These are phyloP conservation scores for Xylaria sp. DNA, from an alignment of 2,329 filamentous ascomycete genomes.

Conservation along the genomic window DNA sequence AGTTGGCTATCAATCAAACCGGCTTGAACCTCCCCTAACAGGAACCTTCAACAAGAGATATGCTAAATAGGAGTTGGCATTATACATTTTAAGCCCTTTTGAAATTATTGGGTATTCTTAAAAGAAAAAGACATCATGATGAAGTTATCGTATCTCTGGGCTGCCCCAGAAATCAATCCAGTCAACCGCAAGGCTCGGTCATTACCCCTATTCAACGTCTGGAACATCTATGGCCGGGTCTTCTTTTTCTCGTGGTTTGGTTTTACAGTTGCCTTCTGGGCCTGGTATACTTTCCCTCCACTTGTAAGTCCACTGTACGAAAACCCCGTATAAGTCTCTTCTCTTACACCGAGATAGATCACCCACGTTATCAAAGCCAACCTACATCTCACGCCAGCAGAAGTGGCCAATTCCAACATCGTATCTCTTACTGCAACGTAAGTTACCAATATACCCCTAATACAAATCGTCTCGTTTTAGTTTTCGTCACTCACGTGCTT, in stretches of 20 bases:
- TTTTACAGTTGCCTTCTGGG: slow-evolving; percentile 76
- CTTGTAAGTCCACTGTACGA: slow-evolving; percentile 59
- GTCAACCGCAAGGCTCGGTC: slow-evolving; percentile 82
- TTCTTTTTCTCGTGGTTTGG: slow-evolving; percentile 75
- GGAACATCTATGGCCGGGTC: slow-evolving; percentile 81
- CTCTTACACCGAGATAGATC: slow-evolving; percentile 50
- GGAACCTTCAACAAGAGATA: neutral
- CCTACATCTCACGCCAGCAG: slow-evolving; percentile 69
- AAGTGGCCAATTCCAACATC: slow-evolving; percentile 91
- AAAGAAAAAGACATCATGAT: slow-evolving; percentile 29
- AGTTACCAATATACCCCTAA: slow-evolving; percentile 32
- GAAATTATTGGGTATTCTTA: neutral
- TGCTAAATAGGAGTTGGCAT: neutral
- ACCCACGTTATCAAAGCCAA: slow-evolving; percentile 81
- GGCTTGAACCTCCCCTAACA: neutral
- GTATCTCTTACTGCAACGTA: slow-evolving; percentile 75
- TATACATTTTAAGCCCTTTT: neutral
- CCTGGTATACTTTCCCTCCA: slow-evolving; percentile 91
- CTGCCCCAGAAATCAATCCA: slow-evolving; percentile 77
- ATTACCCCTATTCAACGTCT: slow-evolving; percentile 77
- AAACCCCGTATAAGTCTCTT: slow-evolving; percentile 2
- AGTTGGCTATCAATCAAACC: neutral
- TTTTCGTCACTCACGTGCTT: neutral
- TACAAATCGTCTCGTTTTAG: neutral
- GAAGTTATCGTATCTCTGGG: slow-evolving; percentile 50